Evolutionary conservation across 805 yeast genomes (phyloP), one percentile per base, ranked within the genome.

Genomic region (Barnettozyma populi): DNA sequence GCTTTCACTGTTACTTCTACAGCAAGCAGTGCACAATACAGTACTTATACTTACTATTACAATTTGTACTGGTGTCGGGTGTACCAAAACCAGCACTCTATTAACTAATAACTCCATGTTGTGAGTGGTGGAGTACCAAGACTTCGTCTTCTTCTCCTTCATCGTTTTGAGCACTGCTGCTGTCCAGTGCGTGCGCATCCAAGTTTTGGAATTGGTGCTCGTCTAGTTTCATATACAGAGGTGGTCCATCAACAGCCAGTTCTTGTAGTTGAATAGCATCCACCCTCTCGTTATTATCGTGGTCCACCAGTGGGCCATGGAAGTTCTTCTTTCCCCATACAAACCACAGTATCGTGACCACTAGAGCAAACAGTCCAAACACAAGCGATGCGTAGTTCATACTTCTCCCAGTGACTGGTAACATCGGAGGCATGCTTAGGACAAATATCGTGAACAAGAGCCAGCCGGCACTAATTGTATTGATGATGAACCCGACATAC

Each of bases 361-460:
- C 55, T 0, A 77, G 53, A n/a, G 79, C 66, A 49, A 75, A 75
- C 1, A 72, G 53, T 0, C 71, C 51, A 52, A 84, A 78, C 4
- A 86, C 90, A 9, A 76, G 74, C n/a, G 80, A 64, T 0, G 95
- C 89, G 56, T 72, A 72, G 53, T 72, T 72, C 75, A 72, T 72
- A 2, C 72, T 57, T 4, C 49, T 47, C 1, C 61, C 54, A 1
- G 74, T 73, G 5, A 79, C 74, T 20, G 78, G 79, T 44, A 84
- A 68, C 43, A 79, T 79, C 0, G 89, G 84, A 1, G 92, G 92
- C 61, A 83, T 67, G 53, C 89, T 83, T n/a, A 86, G 69, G 0
- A 85, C 71, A 42, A 82, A 62, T 51, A 78, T 72, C 29, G 86
- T 78, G 34, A 83, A 60, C 3, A 74, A 35, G 14, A 84, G 72